Percentiles rank a stretch among this genome's conserved stretches.
Conservation (phyloP, 1,284 basidiomycete species). For the Papiliotrema terrestris region DNA sequence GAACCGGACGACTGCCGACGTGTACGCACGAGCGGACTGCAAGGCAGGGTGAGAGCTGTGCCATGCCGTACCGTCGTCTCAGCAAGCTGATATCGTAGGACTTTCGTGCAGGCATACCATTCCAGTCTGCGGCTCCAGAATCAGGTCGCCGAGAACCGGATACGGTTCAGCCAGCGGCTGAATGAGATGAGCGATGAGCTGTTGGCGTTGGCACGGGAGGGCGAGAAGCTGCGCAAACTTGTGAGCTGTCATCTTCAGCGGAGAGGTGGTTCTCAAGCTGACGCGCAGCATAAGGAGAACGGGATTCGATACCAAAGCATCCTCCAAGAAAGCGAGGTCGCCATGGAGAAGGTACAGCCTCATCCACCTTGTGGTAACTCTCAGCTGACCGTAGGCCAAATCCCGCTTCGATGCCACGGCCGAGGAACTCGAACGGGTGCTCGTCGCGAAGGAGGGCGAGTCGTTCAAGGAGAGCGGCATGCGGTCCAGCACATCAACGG, state of each 20-base stretch:
- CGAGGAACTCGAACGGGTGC: constrained; percentile 90
- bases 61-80: neutral
- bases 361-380: neutral
- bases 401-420: constrained; percentile 79
- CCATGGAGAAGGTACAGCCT: constrained; percentile 70
- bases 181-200: constrained; percentile 96
- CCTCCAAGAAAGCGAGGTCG: constrained; percentile 80
- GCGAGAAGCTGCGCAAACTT: constrained; percentile 88
- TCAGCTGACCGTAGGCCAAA: constrained; percentile 56
- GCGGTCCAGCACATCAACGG: constrained; percentile 47
- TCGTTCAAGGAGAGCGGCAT: constrained; percentile 73
- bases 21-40: constrained; percentile 80
- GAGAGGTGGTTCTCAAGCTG: neutral
- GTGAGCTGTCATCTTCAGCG: constrained; percentile 49
- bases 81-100: constrained; percentile 50
- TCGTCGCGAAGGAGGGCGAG: constrained; percentile 93
- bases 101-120: constrained; percentile 87
- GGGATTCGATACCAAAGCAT: constrained; percentile 81
- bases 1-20: constrained; percentile 69
- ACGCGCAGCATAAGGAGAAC: constrained; percentile 74
- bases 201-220: constrained; percentile 77
- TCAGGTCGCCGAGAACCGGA: constrained; percentile 76
- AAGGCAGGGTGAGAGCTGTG: constrained; percentile 74
- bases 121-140: constrained; percentile 84
- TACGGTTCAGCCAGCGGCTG: constrained; percentile 78